Conservation (phyloP, 2,329 filamentous ascomycete genomes). For the Monilinia laxa region DNA sequence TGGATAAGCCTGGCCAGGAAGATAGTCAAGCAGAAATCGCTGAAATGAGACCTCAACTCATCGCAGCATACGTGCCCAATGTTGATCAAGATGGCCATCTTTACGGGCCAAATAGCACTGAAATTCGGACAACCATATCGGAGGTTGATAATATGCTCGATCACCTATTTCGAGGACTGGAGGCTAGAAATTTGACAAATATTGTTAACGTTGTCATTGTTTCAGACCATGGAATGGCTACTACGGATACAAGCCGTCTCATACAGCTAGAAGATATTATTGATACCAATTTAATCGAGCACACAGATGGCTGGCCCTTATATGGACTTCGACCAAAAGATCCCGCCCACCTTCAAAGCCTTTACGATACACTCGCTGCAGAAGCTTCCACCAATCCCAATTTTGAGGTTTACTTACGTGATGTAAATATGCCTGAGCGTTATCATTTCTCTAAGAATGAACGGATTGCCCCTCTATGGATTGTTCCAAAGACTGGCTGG, state of each 20-base stretch:
- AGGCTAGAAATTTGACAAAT: constrained; percentile 77
- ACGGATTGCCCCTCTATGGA: constrained; percentile 92
- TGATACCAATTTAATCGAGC: constrained; percentile 72
- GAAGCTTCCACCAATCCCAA: constrained; percentile 62
- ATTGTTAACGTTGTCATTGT: constrained; percentile 96
- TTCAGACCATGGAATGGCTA: constrained; percentile 97
- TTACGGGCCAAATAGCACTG: constrained; percentile 92
- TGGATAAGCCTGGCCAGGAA: constrained; percentile 78
- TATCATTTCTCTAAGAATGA: constrained; percentile 89
- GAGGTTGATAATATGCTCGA: constrained; percentile 83
- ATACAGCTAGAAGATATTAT: constrained; percentile 89
- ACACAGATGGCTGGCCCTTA: constrained; percentile 91
- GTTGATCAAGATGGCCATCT: constrained; percentile 85
- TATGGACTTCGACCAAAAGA: constrained; percentile 83
- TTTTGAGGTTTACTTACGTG: constrained; percentile 83
- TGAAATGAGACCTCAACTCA: constrained; percentile 76
- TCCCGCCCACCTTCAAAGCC: constrained; percentile 58
- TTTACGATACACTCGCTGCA: constrained; percentile 63
- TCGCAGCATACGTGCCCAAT: constrained; percentile 91
- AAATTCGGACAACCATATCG: constrained; percentile 75
- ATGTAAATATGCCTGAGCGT: constrained; percentile 83
- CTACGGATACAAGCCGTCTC: constrained; percentile 75
- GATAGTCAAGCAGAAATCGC: constrained; percentile 50
- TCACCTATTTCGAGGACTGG: constrained; percentile 70
- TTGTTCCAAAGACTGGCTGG: constrained; percentile 90